Percentiles rank a stretch among this genome's conserved stretches.
phyloP scores from a whole-genome alignment of 1,284 basidiomycete genomes.

The Fomitopsis palustris region DNA sequence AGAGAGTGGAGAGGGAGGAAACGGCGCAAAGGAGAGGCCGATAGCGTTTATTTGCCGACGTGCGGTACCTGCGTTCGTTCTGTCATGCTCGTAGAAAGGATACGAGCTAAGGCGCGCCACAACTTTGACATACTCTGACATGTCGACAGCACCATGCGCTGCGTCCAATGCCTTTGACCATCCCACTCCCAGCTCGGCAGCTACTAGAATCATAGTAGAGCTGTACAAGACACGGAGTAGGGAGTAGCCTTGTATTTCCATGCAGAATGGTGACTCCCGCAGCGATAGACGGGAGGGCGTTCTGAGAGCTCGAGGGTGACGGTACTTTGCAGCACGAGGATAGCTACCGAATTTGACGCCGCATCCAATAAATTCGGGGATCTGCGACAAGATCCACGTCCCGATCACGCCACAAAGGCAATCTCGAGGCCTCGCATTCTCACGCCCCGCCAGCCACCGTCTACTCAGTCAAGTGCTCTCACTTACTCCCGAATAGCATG shows the following conservation, averaged over 20 bases:
- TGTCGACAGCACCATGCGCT: not conserved
- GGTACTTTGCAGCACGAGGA: not conserved
- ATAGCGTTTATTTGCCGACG: not conserved
- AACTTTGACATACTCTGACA: not conserved
- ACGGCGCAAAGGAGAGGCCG: not conserved
- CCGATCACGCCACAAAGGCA: not conserved
- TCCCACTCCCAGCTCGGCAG: no score
- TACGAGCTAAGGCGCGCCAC: not conserved
- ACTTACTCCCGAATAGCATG: no score
- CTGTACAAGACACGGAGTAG: no score
- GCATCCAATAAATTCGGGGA: not conserved
- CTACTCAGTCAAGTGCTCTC: not conserved
- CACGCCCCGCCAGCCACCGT: not conserved
- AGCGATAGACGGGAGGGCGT: no score
- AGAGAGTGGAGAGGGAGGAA: not conserved
- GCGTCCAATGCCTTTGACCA: no score
- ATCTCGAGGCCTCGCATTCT: not conserved
- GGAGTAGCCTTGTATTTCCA: no score
- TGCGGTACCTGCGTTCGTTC: not conserved
- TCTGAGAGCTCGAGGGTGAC: not conserved
- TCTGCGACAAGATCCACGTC: not conserved
- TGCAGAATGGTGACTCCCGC: no score
- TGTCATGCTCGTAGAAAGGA: not conserved
- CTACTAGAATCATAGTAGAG: no score
- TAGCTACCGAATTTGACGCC: not conserved